Percentiles rank a stretch among this genome's conserved stretches.
Evolutionary conservation across 345 rosid genomes (phyloP).

Genomic region (Eucalyptus lansdowneana): DNA sequence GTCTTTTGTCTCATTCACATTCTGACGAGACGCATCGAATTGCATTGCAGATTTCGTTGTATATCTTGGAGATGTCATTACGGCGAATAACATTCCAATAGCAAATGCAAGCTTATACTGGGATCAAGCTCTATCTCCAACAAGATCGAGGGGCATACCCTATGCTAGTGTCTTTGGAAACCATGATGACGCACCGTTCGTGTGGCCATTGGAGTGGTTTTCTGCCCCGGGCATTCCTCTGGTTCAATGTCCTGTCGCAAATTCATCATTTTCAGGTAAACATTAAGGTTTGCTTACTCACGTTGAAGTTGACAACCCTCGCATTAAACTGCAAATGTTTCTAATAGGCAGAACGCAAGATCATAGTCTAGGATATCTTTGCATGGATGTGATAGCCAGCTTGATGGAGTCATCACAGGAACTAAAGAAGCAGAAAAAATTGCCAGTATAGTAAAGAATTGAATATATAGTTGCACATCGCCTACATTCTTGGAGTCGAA

Average conservation of each 20-base stretch:
- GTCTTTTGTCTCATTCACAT: neutral
- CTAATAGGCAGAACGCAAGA: neutral
- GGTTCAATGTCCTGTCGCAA: constrained; percentile 26
- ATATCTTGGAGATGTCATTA: constrained; percentile 83
- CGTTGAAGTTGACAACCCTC: neutral
- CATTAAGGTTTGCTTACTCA: neutral
- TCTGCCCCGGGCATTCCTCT: constrained; percentile 59
- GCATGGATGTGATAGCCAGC: neutral
- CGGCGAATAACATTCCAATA: constrained; percentile 63
- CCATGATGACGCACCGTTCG: constrained; percentile 75
- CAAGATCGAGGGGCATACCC: constrained; percentile 53
- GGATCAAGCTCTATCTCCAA: constrained; percentile 73
- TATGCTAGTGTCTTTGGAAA: constrained; percentile 79
- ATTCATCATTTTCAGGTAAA: constrained; percentile 5
- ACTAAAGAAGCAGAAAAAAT: neutral
- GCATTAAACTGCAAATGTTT: neutral
- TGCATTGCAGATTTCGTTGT: constrained; percentile 54
- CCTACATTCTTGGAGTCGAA: neutral
- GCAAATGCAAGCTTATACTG: constrained; percentile 71
- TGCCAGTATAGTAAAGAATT: neutral
- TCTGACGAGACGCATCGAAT: neutral
- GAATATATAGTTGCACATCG: neutral
- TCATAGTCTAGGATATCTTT: neutral
- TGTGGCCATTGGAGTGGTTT: constrained; percentile 83
- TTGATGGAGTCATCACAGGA: neutral